Conservation (phyloP, 495 filamentous ascomycete genomes). For the Letharia columbiana region DNA sequence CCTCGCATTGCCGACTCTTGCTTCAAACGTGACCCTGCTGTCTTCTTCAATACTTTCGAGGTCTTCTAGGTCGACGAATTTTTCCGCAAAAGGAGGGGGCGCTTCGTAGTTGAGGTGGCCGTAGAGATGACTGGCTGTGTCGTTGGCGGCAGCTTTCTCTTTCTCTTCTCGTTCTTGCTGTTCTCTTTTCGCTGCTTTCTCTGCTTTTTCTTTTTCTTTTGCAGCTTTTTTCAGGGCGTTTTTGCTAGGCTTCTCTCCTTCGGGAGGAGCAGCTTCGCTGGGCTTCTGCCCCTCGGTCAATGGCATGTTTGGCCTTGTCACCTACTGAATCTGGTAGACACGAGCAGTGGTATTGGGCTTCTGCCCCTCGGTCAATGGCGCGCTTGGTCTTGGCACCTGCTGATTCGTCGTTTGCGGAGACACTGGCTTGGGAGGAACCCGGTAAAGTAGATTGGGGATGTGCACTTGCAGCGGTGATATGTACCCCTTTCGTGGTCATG, state of each 20-base stretch:
- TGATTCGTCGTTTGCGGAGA: not conserved
- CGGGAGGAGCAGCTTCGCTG: not conserved
- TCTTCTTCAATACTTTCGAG: conserved; percentile 52
- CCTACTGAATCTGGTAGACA: not conserved
- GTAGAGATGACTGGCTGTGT: conserved; percentile 64
- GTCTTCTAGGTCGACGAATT: conserved; percentile 43
- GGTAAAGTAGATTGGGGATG: not conserved
- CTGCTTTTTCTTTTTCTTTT: conserved; percentile 60
- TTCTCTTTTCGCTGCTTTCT: conserved; percentile 48
- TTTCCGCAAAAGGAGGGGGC: conserved; percentile 6
- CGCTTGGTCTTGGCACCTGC: not conserved
- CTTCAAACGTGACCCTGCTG: conserved; percentile 70
- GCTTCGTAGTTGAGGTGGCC: conserved; percentile 34
- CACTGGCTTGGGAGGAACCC: not conserved
- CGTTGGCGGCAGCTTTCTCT: conserved; percentile 46
- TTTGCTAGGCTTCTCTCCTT: conserved; percentile 46
- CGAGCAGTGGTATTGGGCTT: conserved; percentile 8
- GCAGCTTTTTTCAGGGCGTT: conserved; percentile 58
- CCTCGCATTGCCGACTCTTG: conserved; percentile 76
- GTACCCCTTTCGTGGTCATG: not conserved
- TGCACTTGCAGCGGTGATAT: not conserved
- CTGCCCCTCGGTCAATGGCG: not conserved
- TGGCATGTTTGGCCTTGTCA: not conserved
- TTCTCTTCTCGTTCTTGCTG: conserved; percentile 35
- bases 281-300: not conserved